These are phyloP conservation scores for Lactarius quietus DNA, from an alignment of 768 basidiomycete species.

Conservation along the genomic window DNA sequence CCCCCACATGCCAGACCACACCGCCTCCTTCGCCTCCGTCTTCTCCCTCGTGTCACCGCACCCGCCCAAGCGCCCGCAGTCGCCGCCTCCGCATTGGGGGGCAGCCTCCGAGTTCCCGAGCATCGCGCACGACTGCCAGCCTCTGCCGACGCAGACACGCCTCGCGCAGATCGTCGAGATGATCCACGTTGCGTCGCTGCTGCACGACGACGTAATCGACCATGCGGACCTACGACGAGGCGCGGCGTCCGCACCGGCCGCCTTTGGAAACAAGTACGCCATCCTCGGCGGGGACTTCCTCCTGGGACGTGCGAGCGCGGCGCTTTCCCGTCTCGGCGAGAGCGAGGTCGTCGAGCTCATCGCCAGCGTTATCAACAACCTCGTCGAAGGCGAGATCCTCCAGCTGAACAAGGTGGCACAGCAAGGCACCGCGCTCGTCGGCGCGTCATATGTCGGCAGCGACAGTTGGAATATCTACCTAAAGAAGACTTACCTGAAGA, in stretches of 20 bases:
- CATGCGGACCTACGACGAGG: constrained; percentile 67
- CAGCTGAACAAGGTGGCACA: constrained; percentile 58
- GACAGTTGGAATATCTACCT: constrained; percentile 77
- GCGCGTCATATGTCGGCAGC: constrained; percentile 33
- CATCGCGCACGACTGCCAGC: constrained; percentile 34
- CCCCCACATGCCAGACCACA: constrained; percentile 77
- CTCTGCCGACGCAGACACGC: constrained; percentile 86
- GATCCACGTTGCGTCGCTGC: constrained; percentile 91
- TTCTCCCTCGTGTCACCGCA: constrained; percentile 52
- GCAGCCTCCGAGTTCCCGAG: constrained; percentile 32
- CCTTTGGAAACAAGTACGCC: constrained; percentile 89
- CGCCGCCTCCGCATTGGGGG: constrained; percentile 33
- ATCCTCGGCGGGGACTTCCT: constrained; percentile 96
- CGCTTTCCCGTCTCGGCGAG: constrained; percentile 81
- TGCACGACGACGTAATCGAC: constrained; percentile 92
- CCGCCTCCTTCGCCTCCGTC: constrained; percentile 56
- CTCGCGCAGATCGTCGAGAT: constrained; percentile 97
- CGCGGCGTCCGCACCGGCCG: constrained; percentile 61
- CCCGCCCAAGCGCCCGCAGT: constrained; percentile 36
- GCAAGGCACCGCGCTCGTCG: constrained; percentile 35
- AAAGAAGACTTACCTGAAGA: constrained; percentile 91
- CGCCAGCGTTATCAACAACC: constrained; percentile 86
- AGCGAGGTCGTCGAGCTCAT: constrained; percentile 91
- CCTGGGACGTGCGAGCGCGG: constrained; percentile 84
- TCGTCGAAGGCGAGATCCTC: constrained; percentile 96